Evolutionary conservation across 805 yeast genomes (phyloP), one percentile per base, ranked within the genome.

Genomic region (Barnettozyma siamensis): DNA sequence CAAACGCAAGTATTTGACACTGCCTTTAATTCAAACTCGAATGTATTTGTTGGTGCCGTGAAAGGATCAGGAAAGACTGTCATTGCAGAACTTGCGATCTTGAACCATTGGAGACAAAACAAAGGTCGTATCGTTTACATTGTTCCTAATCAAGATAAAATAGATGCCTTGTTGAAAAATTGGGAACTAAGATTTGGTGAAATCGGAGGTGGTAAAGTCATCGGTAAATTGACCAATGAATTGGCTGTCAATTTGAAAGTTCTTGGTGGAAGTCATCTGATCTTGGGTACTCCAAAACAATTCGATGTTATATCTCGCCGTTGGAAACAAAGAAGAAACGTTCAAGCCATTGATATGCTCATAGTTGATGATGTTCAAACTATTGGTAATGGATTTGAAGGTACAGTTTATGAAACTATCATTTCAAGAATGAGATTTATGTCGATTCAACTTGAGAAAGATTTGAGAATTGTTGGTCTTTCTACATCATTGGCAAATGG

Each of bases 281-380:
- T 87, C 15, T 60, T 91, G 12, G 77, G 87, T 5, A 88, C 97
- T 0, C 95, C 96, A 0, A 69, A 65, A 18, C 91, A 86, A 47
- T 84, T 88, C 67, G 89, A 86, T 46, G 49, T 66, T 5, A 53
- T 88, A 1, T 76, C 95, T 0, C 74, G 91, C 46, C 70, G 88
- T 35, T 89, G 98, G 98, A 80, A 80, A 50, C 83, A 80, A 48
- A 70, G 94, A 42, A 78, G 75, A 48, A 78, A 78, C 47, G 67
- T 91, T 5, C 87, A 82, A 45, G 57, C 75, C 0, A 75, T 91
- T 24, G 88, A 78, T 35, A 58, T 87, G 26, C 54, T 88, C 2
- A 73, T 93, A 38, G 78, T 76, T 30, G 96, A 87, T 58, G 88
- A 87, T 54, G 62, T 76, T 15, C 96, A 91, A 50, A 53, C 62